These are phyloP conservation scores for Globisporangium ultimum DNA, from an alignment of 352 stramenopile genomes.

Conservation along the genomic window DNA sequence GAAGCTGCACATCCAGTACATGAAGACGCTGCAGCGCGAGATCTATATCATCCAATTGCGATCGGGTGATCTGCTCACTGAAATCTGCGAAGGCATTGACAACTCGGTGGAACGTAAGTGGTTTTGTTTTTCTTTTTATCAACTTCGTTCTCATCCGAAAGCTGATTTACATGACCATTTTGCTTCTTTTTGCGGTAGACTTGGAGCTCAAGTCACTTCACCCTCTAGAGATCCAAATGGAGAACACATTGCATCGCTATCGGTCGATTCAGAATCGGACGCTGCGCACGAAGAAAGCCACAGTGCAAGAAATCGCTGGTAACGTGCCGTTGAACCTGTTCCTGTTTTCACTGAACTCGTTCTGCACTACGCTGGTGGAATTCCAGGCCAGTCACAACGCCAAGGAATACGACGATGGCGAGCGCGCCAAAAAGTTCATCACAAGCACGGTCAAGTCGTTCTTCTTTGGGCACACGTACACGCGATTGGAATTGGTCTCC, in stretches of 20 bases:
- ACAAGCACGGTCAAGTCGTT: slow-evolving; percentile 22
- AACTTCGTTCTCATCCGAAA: background rate
- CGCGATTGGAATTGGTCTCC: slow-evolving; percentile 23
- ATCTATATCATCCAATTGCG: slow-evolving; percentile 46
- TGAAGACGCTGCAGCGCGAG: slow-evolving; percentile 44
- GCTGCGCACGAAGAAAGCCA: slow-evolving; percentile 21
- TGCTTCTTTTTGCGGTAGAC: slow-evolving; percentile 6
- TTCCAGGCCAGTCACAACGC: slow-evolving; percentile 36
- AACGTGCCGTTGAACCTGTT: slow-evolving; percentile 55
- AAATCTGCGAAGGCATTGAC: slow-evolving; percentile 34
- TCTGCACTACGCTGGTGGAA: slow-evolving; percentile 39
- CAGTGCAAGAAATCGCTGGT: slow-evolving; percentile 31
- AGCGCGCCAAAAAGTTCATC: slow-evolving; percentile 17
- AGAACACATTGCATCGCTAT: slow-evolving; percentile 36
- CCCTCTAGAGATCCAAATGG: slow-evolving; percentile 40
- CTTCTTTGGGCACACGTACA: slow-evolving; percentile 30
- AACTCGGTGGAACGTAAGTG: slow-evolving; percentile 15
- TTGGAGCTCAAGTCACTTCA: slow-evolving; percentile 28
- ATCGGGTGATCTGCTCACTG: slow-evolving; percentile 29
- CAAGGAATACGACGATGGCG: slow-evolving; percentile 25
- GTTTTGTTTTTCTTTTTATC: background rate
- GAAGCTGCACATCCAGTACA: slow-evolving; percentile 31
- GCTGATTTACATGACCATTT: background rate
- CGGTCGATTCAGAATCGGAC: slow-evolving; percentile 35
- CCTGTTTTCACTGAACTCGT: slow-evolving; percentile 48